A percentile compares a stretch with the other conserved stretches of the same genome.
Evolutionary conservation across 306 rosid species (phyloP).

Genomic region (Dalbergia oliveri): DNA sequence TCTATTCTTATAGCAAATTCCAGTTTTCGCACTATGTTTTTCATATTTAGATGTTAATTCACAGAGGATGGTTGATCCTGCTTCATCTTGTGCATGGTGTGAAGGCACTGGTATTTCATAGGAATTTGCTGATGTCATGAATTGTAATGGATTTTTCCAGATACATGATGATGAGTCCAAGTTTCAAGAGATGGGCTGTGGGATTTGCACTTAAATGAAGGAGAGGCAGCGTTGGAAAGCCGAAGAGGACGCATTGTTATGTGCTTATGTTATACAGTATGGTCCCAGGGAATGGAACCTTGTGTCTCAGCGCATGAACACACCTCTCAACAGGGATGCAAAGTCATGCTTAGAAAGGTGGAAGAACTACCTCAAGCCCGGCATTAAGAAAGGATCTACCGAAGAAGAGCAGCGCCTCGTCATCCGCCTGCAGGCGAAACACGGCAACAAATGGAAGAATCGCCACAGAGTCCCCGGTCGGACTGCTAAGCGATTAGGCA

Average conservation of each 20-base stretch:
- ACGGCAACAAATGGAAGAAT: slow-evolving; percentile 82
- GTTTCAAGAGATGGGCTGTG: neutral
- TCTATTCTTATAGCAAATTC: neutral
- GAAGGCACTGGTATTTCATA: neutral
- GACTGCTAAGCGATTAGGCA: slow-evolving; percentile 57
- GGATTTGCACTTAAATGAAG: neutral
- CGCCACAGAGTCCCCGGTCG: slow-evolving; percentile 73
- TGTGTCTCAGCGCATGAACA: neutral
- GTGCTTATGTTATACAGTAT: neutral
- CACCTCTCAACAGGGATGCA: neutral
- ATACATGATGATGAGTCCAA: slow-evolving; percentile 37
- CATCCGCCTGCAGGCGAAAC: slow-evolving; percentile 65
- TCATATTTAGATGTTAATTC: neutral
- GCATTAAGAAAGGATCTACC: slow-evolving; percentile 71
- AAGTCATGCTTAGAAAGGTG: neutral
- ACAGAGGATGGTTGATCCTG: neutral
- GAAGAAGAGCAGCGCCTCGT: slow-evolving; percentile 74
- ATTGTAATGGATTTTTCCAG: too few species aligned
- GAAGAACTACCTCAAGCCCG: slow-evolving; percentile 66
- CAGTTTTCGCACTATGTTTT: neutral
- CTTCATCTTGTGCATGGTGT: neutral
- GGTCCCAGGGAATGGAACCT: neutral
- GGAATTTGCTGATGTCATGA: neutral
- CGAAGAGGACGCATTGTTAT: neutral
- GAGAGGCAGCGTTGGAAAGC: neutral